phyloP scores from a whole-genome alignment of 2,329 filamentous ascomycete species.

The Sarocladiaceae sp. region DNA sequence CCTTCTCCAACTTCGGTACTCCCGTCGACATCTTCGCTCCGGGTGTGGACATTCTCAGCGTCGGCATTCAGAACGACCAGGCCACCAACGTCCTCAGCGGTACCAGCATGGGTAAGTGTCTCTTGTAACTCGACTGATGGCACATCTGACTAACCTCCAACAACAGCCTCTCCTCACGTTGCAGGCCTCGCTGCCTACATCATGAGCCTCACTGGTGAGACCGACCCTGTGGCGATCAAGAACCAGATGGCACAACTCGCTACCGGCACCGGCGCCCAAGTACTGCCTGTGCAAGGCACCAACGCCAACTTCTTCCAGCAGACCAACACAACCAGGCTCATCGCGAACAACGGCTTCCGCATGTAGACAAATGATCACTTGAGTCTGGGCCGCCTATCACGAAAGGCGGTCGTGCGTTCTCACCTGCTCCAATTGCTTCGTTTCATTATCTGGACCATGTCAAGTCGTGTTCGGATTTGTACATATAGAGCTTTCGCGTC shows the following conservation, averaged over 20 bases:
- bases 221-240: constrained; percentile 27
- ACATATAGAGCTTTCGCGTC: constrained; percentile 4
- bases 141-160: constrained; percentile 10
- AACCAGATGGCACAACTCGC: constrained; percentile 50
- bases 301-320: not conserved
- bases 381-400: too few relatives aligned
- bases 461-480: too few relatives aligned
- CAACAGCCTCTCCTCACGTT: constrained; percentile 55
- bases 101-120: constrained; percentile 47
- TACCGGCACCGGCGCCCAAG: constrained; percentile 34
- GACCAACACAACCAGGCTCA: constrained; percentile 39
- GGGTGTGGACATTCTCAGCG: constrained; percentile 47
- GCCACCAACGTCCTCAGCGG: constrained; percentile 41
- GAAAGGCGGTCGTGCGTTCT: too few relatives aligned
- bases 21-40: constrained; percentile 50
- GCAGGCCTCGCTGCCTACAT: constrained; percentile 63
- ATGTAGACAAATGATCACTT: too few relatives aligned
- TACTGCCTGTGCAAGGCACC: constrained; percentile 31
- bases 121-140: not conserved
- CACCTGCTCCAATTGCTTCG: too few relatives aligned
- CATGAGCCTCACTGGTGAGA: constrained; percentile 48
- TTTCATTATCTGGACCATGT: too few relatives aligned
- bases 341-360: constrained; percentile 48
- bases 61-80: constrained; percentile 43
- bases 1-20: constrained; percentile 53